Evolutionary conservation across 2,329 filamentous ascomycete genomes (phyloP), one percentile per base, ranked within the genome.

Genomic region (Lasiodiplodia sp.): DNA sequence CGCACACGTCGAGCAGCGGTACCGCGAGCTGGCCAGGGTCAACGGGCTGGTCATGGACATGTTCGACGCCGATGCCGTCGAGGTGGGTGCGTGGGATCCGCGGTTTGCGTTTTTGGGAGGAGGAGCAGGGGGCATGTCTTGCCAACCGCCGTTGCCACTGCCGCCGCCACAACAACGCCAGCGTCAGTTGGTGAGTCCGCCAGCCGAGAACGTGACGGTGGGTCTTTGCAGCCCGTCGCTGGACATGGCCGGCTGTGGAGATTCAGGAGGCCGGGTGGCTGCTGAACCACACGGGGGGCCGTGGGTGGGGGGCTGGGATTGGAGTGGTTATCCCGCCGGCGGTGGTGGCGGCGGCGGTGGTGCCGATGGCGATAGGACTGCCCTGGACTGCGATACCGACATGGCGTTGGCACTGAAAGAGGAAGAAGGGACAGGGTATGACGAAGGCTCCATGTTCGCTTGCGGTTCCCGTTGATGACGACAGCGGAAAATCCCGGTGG

Each of bases 1-100:
- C 31, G 31, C 65, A 0, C 76, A 78, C 65, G 57, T 77, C 1
- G 74, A 76, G 47, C n/a, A 21, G 5, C 16, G 23, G 28, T 52
- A 52, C 60, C 6, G 28, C 47, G 60, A 64, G 47, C 47, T 64
- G 14, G 47, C 47, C 11, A n/a, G 60, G 10, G 60, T 64, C 12
- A 64, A 64, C 31, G 44, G 44, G 8, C 60, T 64, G 5, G 60
- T 64, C 1, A 4, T 52, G 28, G 47, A 18, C 31, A 64, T 64
- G 60, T 64, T n/a, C 44, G 21, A 47, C 4, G 44, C n/a, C 44
- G 44, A 47, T 11, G 44, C 44, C 7, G 18, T 64, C n/a, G 47
- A 37, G 12, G 25, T n/a, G 2, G 58, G n/a, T 8, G 44, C 47
- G 25, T 64, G 47, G 44, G 60, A 64, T n/a, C n/a, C 60, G 7